Base-by-base conservation (phyloP, 1,284 basidiomycete species). In the Afroboletus lepidellus region DNA sequence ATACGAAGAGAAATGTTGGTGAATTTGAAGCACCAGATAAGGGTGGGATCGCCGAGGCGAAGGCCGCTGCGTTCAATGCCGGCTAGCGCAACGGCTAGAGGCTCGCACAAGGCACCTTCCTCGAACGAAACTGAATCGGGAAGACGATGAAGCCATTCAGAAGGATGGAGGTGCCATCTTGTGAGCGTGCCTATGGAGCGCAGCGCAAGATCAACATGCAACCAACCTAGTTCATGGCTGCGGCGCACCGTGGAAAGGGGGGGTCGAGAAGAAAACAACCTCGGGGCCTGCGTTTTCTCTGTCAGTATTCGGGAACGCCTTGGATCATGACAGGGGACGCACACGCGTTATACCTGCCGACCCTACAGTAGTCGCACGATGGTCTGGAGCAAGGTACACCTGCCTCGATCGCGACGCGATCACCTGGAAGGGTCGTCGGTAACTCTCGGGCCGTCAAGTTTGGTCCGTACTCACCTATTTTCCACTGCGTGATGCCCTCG, bases 261-360 rank as follows among this genome's bases (percentile, higher is more conserved):
- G 82, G 1, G 82, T 85, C 8, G 83, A 85, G 64, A 85, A 84
- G 69, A 84, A 84, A 38, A 84, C 81, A 15, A 84, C 76, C 54
- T 80, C 72, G 21, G 79, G 79, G 50, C 74, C 70, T 73, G 32
- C 18, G 44, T 39, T 36, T 20, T 48, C 30, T 33, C n/a, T n/a
- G 38, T 54, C 16, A 69, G 34, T 20, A 11, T 21, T 34, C 27
- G 23, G 11, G 41, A 39, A 41, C 25, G 16, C 37, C 29, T 20
- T 11, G 16, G n/a, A 13, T 21, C 24, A 38, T 11, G 12, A 8
- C 18, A 18, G 46, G 24, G 30, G 18, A 27, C 66, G 36, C 41
- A 74, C 80, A 84, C 36, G 76, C 83, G 51, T 85, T 85, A 63
- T 84, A 84, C 51, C 75, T 72, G 24, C 83, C 83, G 18, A 74